Conservation (phyloP, 2,329 filamentous ascomycete genomes). For the Cordyceps fumosorosea region DNA sequence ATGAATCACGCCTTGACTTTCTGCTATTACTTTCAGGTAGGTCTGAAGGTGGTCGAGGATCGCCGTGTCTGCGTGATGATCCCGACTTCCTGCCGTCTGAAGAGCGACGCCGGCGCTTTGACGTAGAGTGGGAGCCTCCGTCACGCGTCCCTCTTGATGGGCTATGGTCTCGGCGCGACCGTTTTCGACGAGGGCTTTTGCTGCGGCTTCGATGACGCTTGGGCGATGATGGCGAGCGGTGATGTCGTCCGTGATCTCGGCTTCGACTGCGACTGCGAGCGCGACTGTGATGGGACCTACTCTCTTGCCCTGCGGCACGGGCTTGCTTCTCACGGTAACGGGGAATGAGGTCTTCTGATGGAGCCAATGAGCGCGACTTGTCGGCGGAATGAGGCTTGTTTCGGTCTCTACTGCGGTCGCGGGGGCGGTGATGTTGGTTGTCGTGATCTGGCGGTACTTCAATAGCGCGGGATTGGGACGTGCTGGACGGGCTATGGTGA, state of each 20-base stretch:
- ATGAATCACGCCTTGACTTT: slow-evolving; percentile 19
- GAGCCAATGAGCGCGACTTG: slow-evolving; percentile 22
- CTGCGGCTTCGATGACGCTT: slow-evolving; percentile 39
- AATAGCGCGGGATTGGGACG: slow-evolving; percentile 26
- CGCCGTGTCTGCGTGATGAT: slow-evolving; percentile 25
- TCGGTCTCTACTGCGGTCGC: slow-evolving; percentile 32
- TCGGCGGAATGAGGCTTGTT: slow-evolving; percentile 22
- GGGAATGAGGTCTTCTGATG: slow-evolving; percentile 32
- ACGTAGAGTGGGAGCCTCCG: slow-evolving; percentile 31
- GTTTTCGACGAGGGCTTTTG: slow-evolving; percentile 36
- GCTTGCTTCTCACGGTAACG: slow-evolving; percentile 29
- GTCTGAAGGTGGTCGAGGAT: slow-evolving; percentile 24
- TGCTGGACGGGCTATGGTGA: slow-evolving; percentile 24
- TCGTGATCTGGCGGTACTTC: slow-evolving; percentile 28
- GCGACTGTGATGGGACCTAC: slow-evolving; percentile 28
- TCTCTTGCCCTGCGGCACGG: slow-evolving; percentile 24
- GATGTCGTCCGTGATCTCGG: slow-evolving; percentile 24
- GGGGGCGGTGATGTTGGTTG: slow-evolving; percentile 30
- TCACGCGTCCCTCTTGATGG: slow-evolving; percentile 35
- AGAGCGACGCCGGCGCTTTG: slow-evolving; percentile 26
- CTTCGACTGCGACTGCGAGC: slow-evolving; percentile 29
- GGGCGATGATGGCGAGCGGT: slow-evolving; percentile 30
- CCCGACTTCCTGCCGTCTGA: slow-evolving; percentile 25
- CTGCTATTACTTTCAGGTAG: slow-evolving; percentile 17
- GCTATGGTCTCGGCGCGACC: slow-evolving; percentile 29